Evolutionary conservation across 805 yeast genomes (phyloP).

Genomic region (Candida parachauliodes): DNA sequence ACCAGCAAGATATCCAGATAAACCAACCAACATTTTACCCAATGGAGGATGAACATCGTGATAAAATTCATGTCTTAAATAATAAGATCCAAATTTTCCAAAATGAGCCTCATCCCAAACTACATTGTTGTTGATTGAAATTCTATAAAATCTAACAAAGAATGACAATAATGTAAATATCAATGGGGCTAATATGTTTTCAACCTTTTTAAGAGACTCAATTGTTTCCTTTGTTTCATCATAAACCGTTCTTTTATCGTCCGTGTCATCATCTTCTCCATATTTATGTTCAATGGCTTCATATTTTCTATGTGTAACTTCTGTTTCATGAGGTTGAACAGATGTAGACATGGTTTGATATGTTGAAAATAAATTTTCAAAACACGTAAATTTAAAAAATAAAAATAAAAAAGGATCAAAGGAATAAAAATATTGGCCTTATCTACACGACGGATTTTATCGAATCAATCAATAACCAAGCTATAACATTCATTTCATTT

Average conservation of each 20-base stretch:
- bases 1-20: slow-evolving; percentile 79
- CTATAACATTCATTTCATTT: slow-evolving; percentile 1
- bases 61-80: slow-evolving; percentile 73
- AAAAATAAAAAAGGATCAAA: not conserved
- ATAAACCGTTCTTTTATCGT: slow-evolving; percentile 19
- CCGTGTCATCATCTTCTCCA: slow-evolving; percentile 12
- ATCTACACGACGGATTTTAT: slow-evolving; percentile 6
- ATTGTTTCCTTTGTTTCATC: slow-evolving; percentile 26
- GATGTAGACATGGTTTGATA: slow-evolving; percentile 24
- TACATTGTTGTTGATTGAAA: slow-evolving; percentile 55
- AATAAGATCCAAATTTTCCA: slow-evolving; percentile 81
- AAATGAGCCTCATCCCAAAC: slow-evolving; percentile 93
- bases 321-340: slow-evolving; percentile 13
- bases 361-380: slow-evolving; percentile 3
- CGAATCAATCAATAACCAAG: slow-evolving; percentile 11
- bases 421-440: not conserved
- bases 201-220: slow-evolving; percentile 25
- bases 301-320: slow-evolving; percentile 5
- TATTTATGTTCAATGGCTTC: slow-evolving; percentile 8
- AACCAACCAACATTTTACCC: slow-evolving; percentile 76
- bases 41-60: slow-evolving; percentile 88
- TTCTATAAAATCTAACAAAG: slow-evolving; percentile 57
- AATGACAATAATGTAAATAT: slow-evolving; percentile 68
- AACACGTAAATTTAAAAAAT: slow-evolving; percentile 1
- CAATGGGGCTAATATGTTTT: slow-evolving; percentile 51